Evolutionary conservation across 306 rosid species (phyloP).

Genomic region (Biancaea sappan): DNA sequence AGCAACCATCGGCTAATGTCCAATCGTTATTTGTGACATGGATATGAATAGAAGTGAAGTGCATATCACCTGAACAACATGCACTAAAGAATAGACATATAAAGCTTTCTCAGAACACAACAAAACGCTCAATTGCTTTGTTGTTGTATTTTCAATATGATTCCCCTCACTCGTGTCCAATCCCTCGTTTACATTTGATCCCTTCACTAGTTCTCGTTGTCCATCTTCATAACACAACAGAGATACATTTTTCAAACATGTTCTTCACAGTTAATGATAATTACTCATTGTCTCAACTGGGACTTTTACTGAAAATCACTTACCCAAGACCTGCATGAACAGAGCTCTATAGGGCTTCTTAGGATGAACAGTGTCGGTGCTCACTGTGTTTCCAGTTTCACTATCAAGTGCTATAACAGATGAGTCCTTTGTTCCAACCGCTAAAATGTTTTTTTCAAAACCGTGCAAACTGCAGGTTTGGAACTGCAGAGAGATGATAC

Average conservation of each 20-base stretch:
- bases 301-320: slow-evolving; percentile 34
- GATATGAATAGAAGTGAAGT: slow-evolving; percentile 17
- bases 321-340: slow-evolving; percentile 77
- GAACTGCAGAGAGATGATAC: slow-evolving; percentile 73
- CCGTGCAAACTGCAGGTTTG: slow-evolving; percentile 66
- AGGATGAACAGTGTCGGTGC: slow-evolving; percentile 63
- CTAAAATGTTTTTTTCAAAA: slow-evolving; percentile 70
- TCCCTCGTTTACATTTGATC: slow-evolving; percentile 40
- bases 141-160: slow-evolving; percentile 41
- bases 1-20: slow-evolving; percentile 25
- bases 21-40: neutral
- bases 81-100: slow-evolving; percentile 75
- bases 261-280: slow-evolving; percentile 23
- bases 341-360: slow-evolving; percentile 85
- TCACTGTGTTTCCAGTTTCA: slow-evolving; percentile 67
- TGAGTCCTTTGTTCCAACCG: slow-evolving; percentile 77
- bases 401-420: slow-evolving; percentile 71
- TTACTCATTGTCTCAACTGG: slow-evolving; percentile 10
- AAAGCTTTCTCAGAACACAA: slow-evolving; percentile 87
- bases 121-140: slow-evolving; percentile 59
- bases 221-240: slow-evolving; percentile 49
- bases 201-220: slow-evolving; percentile 40
- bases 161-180: slow-evolving; percentile 46
- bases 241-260: slow-evolving; percentile 15
- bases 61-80: slow-evolving; percentile 64